A percentile compares a stretch with the other conserved stretches of the same genome.
These are phyloP conservation scores for Debaryomyces coudertii DNA, from an alignment of 1,139 yeast species.

Conservation along the genomic window DNA sequence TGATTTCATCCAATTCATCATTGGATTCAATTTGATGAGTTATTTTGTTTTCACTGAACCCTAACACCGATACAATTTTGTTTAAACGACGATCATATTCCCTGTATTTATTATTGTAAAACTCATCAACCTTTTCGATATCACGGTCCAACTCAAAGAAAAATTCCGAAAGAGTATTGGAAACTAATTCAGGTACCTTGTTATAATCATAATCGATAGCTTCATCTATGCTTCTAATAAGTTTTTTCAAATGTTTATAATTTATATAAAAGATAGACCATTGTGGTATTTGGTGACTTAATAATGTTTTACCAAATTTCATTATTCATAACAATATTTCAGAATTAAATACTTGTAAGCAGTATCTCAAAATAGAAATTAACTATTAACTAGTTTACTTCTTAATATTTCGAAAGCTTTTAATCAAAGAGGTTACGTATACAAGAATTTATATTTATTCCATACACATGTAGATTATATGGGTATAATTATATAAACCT, in stretches of 20 bases:
- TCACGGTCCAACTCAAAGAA: conserved; percentile 81
- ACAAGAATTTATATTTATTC: neutral
- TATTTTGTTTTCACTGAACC: conserved; percentile 29
- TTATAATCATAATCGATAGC: conserved; percentile 32
- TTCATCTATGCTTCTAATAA: conserved; percentile 57
- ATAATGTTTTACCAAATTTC: conserved; percentile 85
- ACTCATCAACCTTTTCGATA: conserved; percentile 78
- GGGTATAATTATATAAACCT: neutral
- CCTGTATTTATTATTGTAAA: conserved; percentile 69
- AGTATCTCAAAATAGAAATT: neutral
- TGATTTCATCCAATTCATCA: conserved; percentile 79
- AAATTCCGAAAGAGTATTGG: conserved; percentile 58
- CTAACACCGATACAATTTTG: conserved; percentile 43
- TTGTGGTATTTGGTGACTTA: conserved; percentile 89
- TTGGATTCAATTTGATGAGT: conserved; percentile 39
- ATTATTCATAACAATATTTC: conserved; percentile 30
- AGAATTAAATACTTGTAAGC: neutral
- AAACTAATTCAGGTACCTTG: conserved; percentile 31
- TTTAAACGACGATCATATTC: conserved; percentile 75
- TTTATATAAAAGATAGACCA: conserved; percentile 84
- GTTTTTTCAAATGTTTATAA: conserved; percentile 82
- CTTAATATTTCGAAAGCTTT: neutral
- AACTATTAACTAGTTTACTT: neutral
- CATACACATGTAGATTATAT: conserved; percentile 6
- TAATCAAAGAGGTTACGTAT: neutral